These are phyloP conservation scores for Ganoderma leucocontextum DNA, from an alignment of 1,284 basidiomycete genomes.

Conservation along the genomic window DNA sequence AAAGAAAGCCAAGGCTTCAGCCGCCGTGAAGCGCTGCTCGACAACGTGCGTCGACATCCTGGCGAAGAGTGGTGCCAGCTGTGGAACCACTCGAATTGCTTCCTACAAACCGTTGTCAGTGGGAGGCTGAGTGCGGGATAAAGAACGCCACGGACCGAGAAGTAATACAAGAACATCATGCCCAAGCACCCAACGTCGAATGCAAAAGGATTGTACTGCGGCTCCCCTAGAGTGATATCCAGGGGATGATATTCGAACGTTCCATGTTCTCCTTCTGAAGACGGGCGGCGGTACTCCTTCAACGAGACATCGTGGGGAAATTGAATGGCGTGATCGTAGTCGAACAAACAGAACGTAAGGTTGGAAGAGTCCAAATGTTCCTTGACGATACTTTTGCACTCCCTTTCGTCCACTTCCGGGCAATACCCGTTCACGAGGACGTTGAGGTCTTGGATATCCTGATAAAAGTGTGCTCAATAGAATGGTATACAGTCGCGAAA, in stretches of 20 bases:
- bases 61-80: slow-evolving; percentile 12
- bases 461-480: not conserved
- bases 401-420: no score
- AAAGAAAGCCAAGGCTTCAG: slow-evolving; percentile 19
- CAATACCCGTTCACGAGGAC: slow-evolving; percentile 11
- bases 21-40: slow-evolving; percentile 10
- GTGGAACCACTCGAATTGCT: not conserved
- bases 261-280: slow-evolving; percentile 8
- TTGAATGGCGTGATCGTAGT: slow-evolving; percentile 24
- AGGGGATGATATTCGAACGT: no score
- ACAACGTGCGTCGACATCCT: slow-evolving; percentile 18
- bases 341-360: slow-evolving; percentile 15
- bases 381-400: no score
- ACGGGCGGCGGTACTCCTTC: slow-evolving; percentile 15
- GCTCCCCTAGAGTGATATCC: slow-evolving; percentile 18
- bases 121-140: no score
- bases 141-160: slow-evolving; percentile 3
- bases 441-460: slow-evolving; percentile 15
- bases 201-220: slow-evolving; percentile 26
- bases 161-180: slow-evolving; percentile 16
- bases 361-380: no score
- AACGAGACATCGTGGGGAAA: slow-evolving; percentile 14
- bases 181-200: slow-evolving; percentile 25
- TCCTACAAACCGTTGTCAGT: no score
- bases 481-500: no score